Percentiles rank a stretch among this genome's conserved stretches.
Conservation (phyloP, 345 rosid species). For the Syzygium grande region DNA sequence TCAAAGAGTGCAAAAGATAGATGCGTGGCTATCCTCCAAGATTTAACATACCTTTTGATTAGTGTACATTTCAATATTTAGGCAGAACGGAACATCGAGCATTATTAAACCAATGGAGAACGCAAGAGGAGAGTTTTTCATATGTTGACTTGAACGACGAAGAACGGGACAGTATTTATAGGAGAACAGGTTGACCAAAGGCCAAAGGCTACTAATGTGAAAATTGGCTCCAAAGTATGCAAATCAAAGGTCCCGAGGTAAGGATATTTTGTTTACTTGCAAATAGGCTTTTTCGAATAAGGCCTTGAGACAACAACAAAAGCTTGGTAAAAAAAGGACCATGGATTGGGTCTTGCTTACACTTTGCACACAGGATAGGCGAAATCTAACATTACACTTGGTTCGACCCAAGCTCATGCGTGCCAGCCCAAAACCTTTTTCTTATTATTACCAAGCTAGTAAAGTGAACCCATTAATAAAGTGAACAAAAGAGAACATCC, state of each 20-base stretch:
- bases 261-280: not conserved
- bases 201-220: too few species aligned
- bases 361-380: not conserved
- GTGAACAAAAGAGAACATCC: not conserved
- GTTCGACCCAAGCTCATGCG: not conserved
- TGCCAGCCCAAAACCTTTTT: fast-evolving
- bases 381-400: not conserved
- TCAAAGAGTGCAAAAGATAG: not conserved
- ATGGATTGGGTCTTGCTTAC: not conserved
- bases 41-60: not conserved
- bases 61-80: not conserved
- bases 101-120: not conserved
- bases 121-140: not conserved
- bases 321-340: not conserved
- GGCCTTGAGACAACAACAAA: not conserved
- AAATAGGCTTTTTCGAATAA: not conserved
- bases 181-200: too few species aligned
- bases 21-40: not conserved
- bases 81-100: not conserved
- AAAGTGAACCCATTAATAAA: not conserved
- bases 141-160: not conserved
- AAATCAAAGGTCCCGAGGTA: not conserved
- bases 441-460: not conserved
- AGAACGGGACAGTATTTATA: not conserved
- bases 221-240: not conserved